These are phyloP conservation scores for Neofusicoccum laricinum DNA, from an alignment of 2,329 filamentous ascomycete genomes.

Conservation along the genomic window DNA sequence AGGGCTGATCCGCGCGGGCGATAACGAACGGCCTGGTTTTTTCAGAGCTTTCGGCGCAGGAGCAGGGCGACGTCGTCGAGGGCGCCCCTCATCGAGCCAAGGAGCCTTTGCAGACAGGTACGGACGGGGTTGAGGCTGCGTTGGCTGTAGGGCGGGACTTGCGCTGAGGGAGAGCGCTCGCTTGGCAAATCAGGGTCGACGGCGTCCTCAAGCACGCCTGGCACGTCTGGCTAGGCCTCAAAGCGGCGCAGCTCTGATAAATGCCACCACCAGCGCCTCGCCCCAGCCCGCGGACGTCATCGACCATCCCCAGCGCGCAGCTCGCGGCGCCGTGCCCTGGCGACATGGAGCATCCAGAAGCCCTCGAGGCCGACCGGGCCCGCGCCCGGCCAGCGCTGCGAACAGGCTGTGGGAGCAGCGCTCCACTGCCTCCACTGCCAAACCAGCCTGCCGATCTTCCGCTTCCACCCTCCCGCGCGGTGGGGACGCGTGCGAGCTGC, in stretches of 20 bases:
- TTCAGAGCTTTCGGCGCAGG: neutral
- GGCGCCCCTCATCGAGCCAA: conserved; percentile 8
- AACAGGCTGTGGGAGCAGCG: neutral
- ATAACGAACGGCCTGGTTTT: conserved; percentile 3
- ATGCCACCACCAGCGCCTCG: neutral
- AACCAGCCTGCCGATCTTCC: conserved; percentile 15
- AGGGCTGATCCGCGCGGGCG: conserved; percentile 11
- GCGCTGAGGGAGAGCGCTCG: conserved; percentile 13
- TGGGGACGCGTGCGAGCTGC: conserved; percentile 8
- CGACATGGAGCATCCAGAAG: neutral
- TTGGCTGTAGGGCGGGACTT: conserved; percentile 16
- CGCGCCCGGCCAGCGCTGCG: neutral
- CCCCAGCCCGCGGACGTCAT: conserved; percentile 5
- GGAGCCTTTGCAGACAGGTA: conserved; percentile 3
- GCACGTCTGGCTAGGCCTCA: conserved; percentile 2
- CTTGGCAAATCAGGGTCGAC: conserved; percentile 12
- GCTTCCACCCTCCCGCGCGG: conserved; percentile 7
- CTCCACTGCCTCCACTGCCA: neutral
- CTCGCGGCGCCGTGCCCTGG: neutral
- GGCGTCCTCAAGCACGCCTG: neutral
- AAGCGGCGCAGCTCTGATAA: neutral
- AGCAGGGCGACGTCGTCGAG: conserved; percentile 3
- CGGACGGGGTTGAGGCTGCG: conserved; percentile 14
- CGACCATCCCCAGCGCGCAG: neutral
- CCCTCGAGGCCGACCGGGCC: neutral